Evolutionary conservation across 208 protist species (phyloP).

Genomic region (Wallacemonas sp.): DNA sequence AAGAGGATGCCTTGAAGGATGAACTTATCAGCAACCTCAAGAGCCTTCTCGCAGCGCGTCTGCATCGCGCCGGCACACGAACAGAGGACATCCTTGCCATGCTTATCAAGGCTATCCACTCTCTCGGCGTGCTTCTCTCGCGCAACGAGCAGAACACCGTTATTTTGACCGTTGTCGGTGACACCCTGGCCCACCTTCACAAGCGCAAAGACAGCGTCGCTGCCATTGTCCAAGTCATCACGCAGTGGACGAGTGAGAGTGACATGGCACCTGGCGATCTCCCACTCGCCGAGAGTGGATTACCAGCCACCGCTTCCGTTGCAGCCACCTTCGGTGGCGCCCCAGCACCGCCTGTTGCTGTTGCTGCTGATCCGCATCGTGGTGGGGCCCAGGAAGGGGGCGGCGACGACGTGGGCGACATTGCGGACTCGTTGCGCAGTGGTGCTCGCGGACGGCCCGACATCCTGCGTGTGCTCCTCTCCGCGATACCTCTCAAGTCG

Average conservation of each 20-base stretch:
- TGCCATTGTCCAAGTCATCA: conserved; percentile 80
- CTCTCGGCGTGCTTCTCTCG: conserved; percentile 71
- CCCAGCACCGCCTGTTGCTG: neutral
- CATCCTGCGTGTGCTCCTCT: conserved; percentile 76
- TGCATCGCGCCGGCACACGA: conserved; percentile 82
- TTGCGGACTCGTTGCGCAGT: conserved; percentile 10
- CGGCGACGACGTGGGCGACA: neutral
- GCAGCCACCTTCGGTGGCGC: neutral
- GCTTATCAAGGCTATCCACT: conserved; percentile 76
- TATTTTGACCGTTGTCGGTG: conserved; percentile 70
- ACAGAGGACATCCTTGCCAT: conserved; percentile 87
- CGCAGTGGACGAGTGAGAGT: conserved; percentile 55
- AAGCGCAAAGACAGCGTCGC: conserved; percentile 75
- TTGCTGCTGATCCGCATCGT: conserved; percentile 15
- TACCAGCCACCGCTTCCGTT: neutral
- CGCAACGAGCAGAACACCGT: conserved; percentile 77
- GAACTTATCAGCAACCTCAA: conserved; percentile 62
- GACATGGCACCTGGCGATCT: neutral
- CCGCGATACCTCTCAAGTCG: conserved; percentile 58
- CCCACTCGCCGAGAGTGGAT: neutral
- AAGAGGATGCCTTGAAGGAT: conserved; percentile 48
- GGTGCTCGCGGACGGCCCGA: conserved; percentile 48
- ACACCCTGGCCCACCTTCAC: conserved; percentile 80
- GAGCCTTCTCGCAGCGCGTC: conserved; percentile 60
- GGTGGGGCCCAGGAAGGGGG: conserved; percentile 11